Evolutionary conservation across 768 basidiomycete genomes (phyloP), one percentile per base, ranked within the genome.

Genomic region (Pisolithus microcarpus): DNA sequence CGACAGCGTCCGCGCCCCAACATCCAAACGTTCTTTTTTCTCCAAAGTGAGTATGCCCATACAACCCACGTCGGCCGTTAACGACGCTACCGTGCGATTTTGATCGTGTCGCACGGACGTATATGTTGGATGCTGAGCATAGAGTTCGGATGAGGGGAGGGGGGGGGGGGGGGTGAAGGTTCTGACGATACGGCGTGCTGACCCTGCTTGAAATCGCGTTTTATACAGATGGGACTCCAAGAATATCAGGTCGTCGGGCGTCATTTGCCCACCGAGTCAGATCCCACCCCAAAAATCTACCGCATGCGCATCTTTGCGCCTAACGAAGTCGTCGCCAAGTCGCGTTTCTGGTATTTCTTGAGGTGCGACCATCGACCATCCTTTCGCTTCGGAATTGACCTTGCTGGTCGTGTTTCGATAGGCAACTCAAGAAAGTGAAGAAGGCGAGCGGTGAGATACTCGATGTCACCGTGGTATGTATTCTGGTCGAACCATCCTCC

Each of bases 241-340:
- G 95, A 99, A 81, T 97, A 77, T 78, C 93, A 96, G 75, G 88
- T 99, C 71, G 87, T 99, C 60, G 96, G 96, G 59, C 91, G 95
- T 68, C 94, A 96, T 71, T 76, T 97, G 63, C 95, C 96, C 66
- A 93, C 92, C 50, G 91, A 92, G 76, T 69, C 79, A 57, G 90
- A 96, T 58, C 91, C 91, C 51, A 89, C 80, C 54, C 96, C 96
- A 55, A 97, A 98, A 82, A 94, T 98, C 72, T 98, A 90, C 5
- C 89, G 95, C 63, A 97, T 98, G 95, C 88, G 95, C 72, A 96
- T 98, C 67, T 99, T 98, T 68, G 94, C 96, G 58, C 91, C 92
- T 58, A 98, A 98, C 70, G 91, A 96, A 57, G 94, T 97, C 59
- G 93, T 99, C 64, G 96, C 96, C 63, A 99, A 99, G 78, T 95